Evolutionary conservation across 2,329 filamentous ascomycete genomes (phyloP).

Genomic region (Fusarium sp.): DNA sequence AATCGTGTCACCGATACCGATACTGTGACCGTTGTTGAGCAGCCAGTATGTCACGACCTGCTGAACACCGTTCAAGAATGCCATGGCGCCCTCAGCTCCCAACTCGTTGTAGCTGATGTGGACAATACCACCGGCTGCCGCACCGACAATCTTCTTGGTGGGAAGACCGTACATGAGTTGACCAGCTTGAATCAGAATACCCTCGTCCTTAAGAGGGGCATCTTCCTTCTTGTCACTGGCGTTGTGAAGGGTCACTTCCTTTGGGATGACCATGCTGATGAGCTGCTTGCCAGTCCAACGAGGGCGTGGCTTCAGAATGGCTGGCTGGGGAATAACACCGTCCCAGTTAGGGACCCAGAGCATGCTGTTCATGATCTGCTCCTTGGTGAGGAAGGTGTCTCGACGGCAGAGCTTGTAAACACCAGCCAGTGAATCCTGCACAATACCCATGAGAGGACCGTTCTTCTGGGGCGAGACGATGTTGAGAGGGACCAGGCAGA

Average conservation of each 20-base stretch:
- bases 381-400: slow-evolving; percentile 90
- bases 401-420: slow-evolving; percentile 96
- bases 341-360: slow-evolving; percentile 99
- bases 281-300: slow-evolving; percentile 99
- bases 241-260: slow-evolving; percentile 81
- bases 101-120: slow-evolving; percentile 98
- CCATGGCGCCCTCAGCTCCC: slow-evolving; percentile 85
- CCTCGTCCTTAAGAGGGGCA: slow-evolving; percentile 78
- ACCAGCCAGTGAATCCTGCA: slow-evolving; percentile 96
- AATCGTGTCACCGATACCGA: slow-evolving; percentile 98
- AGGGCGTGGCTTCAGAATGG: slow-evolving; percentile 92
- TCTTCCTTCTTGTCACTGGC: slow-evolving; percentile 72
- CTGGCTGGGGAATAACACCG: slow-evolving; percentile 90
- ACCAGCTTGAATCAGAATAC: slow-evolving; percentile 85
- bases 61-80: slow-evolving; percentile 96
- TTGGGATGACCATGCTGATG: slow-evolving; percentile 90
- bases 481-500: slow-evolving; percentile 98
- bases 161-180: slow-evolving; percentile 91
- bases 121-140: slow-evolving; percentile 88
- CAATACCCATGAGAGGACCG: slow-evolving; percentile 98
- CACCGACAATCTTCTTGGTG: slow-evolving; percentile 94
- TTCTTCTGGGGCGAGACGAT: slow-evolving; percentile 99
- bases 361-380: slow-evolving; percentile 96
- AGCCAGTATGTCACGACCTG: slow-evolving; percentile 98
- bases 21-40: slow-evolving; percentile 94